phyloP scores from a whole-genome alignment of 1,139 yeast genomes.

The Hemisphaericaspora lyxosophila region DNA sequence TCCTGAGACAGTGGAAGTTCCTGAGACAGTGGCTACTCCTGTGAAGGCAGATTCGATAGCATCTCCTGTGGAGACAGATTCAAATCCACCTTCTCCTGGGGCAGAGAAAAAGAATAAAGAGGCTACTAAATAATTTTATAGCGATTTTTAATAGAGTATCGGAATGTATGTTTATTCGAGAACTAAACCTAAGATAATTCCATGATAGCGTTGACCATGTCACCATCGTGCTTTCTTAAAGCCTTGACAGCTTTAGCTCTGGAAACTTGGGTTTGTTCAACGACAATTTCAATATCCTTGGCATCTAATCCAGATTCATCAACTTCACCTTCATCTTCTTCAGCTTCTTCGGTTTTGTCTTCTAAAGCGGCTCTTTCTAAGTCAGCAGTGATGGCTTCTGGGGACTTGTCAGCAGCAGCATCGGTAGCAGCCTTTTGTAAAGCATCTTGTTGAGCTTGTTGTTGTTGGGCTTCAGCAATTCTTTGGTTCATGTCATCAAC shows the following conservation, averaged over 20 bases:
- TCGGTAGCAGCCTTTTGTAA: conserved; percentile 55
- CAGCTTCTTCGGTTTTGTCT: conserved; percentile 34
- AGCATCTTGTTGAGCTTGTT: conserved; percentile 56
- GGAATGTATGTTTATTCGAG: background rate
- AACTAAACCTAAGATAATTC: conserved; percentile 54
- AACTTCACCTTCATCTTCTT: conserved; percentile 65
- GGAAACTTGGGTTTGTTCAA: conserved; percentile 87
- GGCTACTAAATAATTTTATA: background rate
- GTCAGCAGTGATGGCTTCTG: conserved; percentile 87
- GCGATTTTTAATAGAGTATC: background rate
- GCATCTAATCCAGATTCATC: conserved; percentile 80
- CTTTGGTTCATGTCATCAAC: conserved; percentile 87
- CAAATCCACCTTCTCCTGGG: too few relatives aligned
- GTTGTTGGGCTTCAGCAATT: conserved; percentile 61
- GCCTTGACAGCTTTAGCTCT: conserved; percentile 91
- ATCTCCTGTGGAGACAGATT: too few relatives aligned
- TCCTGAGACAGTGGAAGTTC: too few relatives aligned
- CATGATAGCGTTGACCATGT: conserved; percentile 95
- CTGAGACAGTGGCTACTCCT: background rate
- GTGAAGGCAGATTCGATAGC: too few relatives aligned
- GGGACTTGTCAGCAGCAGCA: conserved; percentile 49
- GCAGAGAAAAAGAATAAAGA: background rate
- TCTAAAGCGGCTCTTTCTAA: conserved; percentile 74
- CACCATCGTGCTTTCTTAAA: conserved; percentile 84
- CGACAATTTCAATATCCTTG: conserved; percentile 77